Percentiles rank a stretch among this genome's conserved stretches.
phyloP scores from a whole-genome alignment of 2,329 filamentous ascomycete species.

The Verticillium dahliae region DNA sequence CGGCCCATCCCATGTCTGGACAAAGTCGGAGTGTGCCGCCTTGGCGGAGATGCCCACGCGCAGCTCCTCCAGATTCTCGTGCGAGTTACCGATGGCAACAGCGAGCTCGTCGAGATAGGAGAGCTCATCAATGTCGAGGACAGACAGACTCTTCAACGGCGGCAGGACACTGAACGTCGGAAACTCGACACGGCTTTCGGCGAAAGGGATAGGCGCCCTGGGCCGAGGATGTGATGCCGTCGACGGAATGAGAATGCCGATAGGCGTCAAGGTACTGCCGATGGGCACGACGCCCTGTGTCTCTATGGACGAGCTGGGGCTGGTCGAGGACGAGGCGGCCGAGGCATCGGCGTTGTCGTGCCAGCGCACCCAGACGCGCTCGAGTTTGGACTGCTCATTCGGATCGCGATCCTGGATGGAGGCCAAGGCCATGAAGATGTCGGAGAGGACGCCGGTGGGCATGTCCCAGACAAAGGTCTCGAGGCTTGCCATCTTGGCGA shows the following conservation, averaged over 20 bases:
- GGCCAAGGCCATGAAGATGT: constrained; percentile 73
- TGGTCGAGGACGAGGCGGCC: constrained; percentile 24
- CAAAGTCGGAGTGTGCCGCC: constrained; percentile 42
- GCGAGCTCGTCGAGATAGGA: constrained; percentile 79
- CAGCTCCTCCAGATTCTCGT: constrained; percentile 60
- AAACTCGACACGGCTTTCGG: constrained; percentile 61
- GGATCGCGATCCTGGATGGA: constrained; percentile 58
- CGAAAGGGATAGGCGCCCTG: constrained; percentile 36
- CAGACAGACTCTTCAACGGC: constrained; percentile 65
- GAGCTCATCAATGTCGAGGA: constrained; percentile 77
- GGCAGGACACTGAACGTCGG: constrained; percentile 76
- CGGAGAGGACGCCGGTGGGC: constrained; percentile 75
- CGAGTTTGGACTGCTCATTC: constrained; percentile 56
- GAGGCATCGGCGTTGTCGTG: constrained; percentile 61
- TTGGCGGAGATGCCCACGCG: constrained; percentile 62
- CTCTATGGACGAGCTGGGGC: constrained; percentile 11
- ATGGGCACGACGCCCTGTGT: constrained; percentile 17
- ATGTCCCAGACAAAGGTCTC: constrained; percentile 86
- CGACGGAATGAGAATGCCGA: constrained; percentile 30
- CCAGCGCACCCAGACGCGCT: constrained; percentile 75
- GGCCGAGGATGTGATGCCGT: constrained; percentile 21
- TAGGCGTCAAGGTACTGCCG: constrained; percentile 31
- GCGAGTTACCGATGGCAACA: constrained; percentile 65
- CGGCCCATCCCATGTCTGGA: constrained; percentile 55
- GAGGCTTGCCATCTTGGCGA: constrained; percentile 76